Percentiles rank a stretch among this genome's conserved stretches.
These are phyloP conservation scores for Dichotomocladium elegans DNA, from an alignment of 371 early-diverging fungal species.

Conservation along the genomic window DNA sequence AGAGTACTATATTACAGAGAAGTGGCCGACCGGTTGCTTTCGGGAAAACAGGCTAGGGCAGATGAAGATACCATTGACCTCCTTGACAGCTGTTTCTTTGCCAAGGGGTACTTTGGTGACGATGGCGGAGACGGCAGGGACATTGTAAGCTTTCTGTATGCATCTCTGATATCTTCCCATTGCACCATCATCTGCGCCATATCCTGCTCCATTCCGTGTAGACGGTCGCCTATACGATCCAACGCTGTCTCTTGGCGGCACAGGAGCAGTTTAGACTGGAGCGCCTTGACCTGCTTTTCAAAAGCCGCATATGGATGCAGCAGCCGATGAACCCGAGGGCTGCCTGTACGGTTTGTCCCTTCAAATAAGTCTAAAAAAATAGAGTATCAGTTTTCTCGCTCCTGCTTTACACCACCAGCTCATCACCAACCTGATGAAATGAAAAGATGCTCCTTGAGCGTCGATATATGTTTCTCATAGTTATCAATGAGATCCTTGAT, in stretches of 20 bases:
- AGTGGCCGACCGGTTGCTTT: conserved; percentile 15
- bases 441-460: neutral
- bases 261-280: conserved; percentile 29
- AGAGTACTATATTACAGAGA: too few species aligned
- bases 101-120: conserved; percentile 15
- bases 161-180: conserved; percentile 32
- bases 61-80: conserved; percentile 12
- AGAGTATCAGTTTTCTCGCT: too few species aligned
- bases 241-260: conserved; percentile 33
- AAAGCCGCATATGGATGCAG: conserved; percentile 23
- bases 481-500: conserved; percentile 16
- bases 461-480: conserved; percentile 10
- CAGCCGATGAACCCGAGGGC: conserved; percentile 18
- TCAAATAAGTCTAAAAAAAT: too few species aligned
- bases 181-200: conserved; percentile 18
- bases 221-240: conserved; percentile 25
- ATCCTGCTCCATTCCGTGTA: conserved; percentile 25
- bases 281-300: conserved; percentile 30
- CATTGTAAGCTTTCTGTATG: neutral
- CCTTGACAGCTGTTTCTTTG: neutral
- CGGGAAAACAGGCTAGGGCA: conserved; percentile 13
- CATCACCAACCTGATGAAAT: neutral
- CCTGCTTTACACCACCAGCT: neutral
- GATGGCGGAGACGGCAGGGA: conserved; percentile 36
- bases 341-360: neutral